These are phyloP conservation scores for Magnusiomyces suaveolens DNA, from an alignment of 1,139 yeast genomes.

Conservation along the genomic window DNA sequence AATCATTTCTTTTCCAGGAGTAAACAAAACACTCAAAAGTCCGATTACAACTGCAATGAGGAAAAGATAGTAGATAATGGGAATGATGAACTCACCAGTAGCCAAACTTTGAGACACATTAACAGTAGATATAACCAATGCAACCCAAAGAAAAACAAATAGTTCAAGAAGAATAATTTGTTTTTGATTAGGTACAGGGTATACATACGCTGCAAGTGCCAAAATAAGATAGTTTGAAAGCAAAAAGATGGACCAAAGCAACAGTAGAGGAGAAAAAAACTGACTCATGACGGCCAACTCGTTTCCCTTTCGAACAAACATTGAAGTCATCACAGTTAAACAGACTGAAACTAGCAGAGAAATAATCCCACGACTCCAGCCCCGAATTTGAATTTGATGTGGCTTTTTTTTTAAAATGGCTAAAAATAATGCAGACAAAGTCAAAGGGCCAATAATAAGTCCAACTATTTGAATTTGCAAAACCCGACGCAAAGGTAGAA, in stretches of 20 bases:
- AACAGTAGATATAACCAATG: constrained; percentile 43
- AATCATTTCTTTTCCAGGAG: constrained; percentile 19
- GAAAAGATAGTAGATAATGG: constrained; percentile 44
- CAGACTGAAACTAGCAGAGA: constrained; percentile 40
- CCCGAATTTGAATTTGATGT: constrained; percentile 38
- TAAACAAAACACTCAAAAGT: constrained; percentile 32
- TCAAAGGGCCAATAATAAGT: constrained; percentile 47
- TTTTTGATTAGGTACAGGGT: constrained; percentile 65
- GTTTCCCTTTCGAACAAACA: constrained; percentile 37
- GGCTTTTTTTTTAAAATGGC: constrained; percentile 40
- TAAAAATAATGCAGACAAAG: constrained; percentile 41
- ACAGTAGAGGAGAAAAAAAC: constrained; percentile 41
- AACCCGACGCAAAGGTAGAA: constrained; percentile 43
- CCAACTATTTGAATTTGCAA: constrained; percentile 42
- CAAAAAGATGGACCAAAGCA: constrained; percentile 39
- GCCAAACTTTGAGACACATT: constrained; percentile 38
- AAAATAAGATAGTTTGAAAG: constrained; percentile 48
- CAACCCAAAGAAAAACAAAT: constrained; percentile 48
- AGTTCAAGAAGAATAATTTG: constrained; percentile 53
- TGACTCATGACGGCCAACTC: constrained; percentile 54
- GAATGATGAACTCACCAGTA: constrained; percentile 52
- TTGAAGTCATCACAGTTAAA: constrained; percentile 34
- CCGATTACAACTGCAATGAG: constrained; percentile 51
- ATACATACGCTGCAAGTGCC: constrained; percentile 42
- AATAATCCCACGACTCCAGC: constrained; percentile 50